Percentiles rank a stretch among this genome's conserved stretches.
phyloP scores from a whole-genome alignment of 192 early-diverging fungal genomes.

The Entomortierella chlamydospora region DNA sequence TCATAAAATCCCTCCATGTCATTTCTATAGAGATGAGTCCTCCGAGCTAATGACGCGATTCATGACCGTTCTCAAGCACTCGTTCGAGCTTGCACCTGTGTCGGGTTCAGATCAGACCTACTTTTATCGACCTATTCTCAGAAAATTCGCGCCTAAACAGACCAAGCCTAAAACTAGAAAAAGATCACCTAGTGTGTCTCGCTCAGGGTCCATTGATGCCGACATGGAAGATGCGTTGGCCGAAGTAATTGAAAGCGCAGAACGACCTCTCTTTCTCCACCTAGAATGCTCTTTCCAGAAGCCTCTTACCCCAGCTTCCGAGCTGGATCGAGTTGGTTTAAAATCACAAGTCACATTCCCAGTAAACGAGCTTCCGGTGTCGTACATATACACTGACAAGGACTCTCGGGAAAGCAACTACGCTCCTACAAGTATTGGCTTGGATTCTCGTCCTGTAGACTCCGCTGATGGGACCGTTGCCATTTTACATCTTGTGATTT shows the following conservation, averaged over 20 bases:
- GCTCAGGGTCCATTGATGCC: conserved; percentile 42
- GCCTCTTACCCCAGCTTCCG: conserved; percentile 31
- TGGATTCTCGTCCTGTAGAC: conserved; percentile 68
- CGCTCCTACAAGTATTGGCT: conserved; percentile 71
- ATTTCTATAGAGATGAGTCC: conserved; percentile 45
- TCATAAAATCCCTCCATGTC: not conserved
- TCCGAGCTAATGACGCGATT: conserved; percentile 62
- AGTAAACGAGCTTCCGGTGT: conserved; percentile 68
- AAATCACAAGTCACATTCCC: conserved; percentile 61
- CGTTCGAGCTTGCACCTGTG: conserved; percentile 67
- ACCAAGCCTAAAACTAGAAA: conserved; percentile 48
- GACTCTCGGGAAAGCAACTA: conserved; percentile 58
- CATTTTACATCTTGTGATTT: conserved; percentile 71
- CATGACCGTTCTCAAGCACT: conserved; percentile 66
- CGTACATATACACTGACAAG: conserved; percentile 63
- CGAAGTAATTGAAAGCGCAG: conserved; percentile 68
- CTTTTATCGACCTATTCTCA: conserved; percentile 70
- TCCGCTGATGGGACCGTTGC: conserved; percentile 77
- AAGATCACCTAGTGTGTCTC: conserved; percentile 48
- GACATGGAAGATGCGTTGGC: conserved; percentile 55
- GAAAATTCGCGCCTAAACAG: conserved; percentile 38
- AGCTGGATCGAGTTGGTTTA: conserved; percentile 50
- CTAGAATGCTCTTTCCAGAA: conserved; percentile 76
- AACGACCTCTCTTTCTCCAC: conserved; percentile 77
- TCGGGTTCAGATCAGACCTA: conserved; percentile 59